These are phyloP conservation scores for Rhodomyrtus tomentosa DNA, from an alignment of 345 rosid species.

Conservation along the genomic window DNA sequence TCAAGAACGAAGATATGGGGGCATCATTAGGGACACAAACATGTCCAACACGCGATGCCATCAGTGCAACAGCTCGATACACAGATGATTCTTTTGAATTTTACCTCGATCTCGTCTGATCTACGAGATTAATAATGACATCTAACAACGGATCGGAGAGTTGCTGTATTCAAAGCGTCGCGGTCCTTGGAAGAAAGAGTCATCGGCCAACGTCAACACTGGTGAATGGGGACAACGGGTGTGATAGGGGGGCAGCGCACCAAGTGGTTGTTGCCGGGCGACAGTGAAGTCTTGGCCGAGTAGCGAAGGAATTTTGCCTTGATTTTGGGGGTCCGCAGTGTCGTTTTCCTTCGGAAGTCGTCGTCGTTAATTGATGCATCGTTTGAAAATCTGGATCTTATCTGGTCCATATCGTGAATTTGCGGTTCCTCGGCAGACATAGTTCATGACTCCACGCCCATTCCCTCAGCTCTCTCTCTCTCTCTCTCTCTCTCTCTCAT, in stretches of 20 bases:
- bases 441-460: background rate
- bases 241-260: background rate
- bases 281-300: background rate
- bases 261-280: background rate
- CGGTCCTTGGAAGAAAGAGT: background rate
- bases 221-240: background rate
- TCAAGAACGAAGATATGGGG: background rate
- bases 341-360: background rate
- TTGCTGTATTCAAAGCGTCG: background rate
- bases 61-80: background rate
- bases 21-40: background rate
- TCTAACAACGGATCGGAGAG: background rate
- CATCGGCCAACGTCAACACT: background rate
- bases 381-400: background rate
- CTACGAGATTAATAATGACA: background rate
- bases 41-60: background rate
- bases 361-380: background rate
- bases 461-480: too few species aligned
- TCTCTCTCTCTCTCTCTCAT: background rate
- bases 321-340: background rate
- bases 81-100: background rate
- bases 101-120: background rate
- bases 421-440: background rate
- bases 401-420: background rate
- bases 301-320: background rate